phyloP scores from a whole-genome alignment of 2,329 filamentous ascomycete genomes.

The Neonectria faginata region DNA sequence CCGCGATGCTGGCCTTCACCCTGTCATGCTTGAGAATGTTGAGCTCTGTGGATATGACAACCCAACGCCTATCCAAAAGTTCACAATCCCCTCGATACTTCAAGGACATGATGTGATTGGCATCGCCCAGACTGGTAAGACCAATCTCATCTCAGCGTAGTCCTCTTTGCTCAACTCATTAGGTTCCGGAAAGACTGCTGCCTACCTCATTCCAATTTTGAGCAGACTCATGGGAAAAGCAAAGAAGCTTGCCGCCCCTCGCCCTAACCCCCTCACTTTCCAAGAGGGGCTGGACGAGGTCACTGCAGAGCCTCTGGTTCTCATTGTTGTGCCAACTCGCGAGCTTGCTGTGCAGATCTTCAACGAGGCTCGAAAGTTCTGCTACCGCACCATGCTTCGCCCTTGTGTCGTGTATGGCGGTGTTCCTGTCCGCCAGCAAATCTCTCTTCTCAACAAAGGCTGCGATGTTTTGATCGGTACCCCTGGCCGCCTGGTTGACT shows the following conservation, averaged over 20 bases:
- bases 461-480: constrained; percentile 92
- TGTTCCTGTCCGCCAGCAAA: constrained; percentile 76
- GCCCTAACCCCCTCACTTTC: constrained; percentile 73
- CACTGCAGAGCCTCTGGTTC: constrained; percentile 86
- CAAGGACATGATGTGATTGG: constrained; percentile 85
- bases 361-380: constrained; percentile 91
- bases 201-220: constrained; percentile 88
- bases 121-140: constrained; percentile 90
- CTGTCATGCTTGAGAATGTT: constrained; percentile 83
- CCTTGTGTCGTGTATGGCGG: constrained; percentile 93
- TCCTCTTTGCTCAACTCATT: constrained; percentile 2
- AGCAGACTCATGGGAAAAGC: constrained; percentile 96
- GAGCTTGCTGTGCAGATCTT: constrained; percentile 96
- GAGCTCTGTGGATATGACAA: constrained; percentile 74
- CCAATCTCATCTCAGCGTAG: background rate
- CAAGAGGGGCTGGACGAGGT: constrained; percentile 62
- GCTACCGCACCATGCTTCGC: constrained; percentile 94
- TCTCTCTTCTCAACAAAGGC: constrained; percentile 79
- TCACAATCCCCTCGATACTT: constrained; percentile 83
- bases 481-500: constrained; percentile 86
- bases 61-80: constrained; percentile 90
- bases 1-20: constrained; percentile 84
- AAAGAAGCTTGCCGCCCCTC: constrained; percentile 83
- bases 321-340: constrained; percentile 87
- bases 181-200: constrained; percentile 97